Percentiles rank a stretch among this genome's conserved stretches.
Conservation (phyloP, 148 eudicot species). For the Vaccinium corymbosum region DNA sequence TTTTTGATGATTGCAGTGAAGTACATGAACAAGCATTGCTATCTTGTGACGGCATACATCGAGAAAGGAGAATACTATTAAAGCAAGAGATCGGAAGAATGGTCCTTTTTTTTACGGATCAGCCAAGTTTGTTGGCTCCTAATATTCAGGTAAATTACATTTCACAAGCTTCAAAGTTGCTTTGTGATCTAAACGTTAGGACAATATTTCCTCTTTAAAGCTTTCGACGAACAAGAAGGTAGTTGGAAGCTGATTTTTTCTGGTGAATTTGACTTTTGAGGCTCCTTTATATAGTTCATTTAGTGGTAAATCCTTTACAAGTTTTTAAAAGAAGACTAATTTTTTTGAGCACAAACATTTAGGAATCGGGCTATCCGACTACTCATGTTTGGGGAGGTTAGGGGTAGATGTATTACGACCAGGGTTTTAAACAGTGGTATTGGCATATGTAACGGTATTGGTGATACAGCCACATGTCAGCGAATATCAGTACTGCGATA, state of each 20-base stretch:
- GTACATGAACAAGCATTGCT: slow-evolving; percentile 90
- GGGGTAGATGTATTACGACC: not conserved
- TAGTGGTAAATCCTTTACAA: not conserved
- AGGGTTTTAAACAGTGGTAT: no score
- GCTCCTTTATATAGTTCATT: not conserved
- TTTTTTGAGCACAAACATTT: not conserved
- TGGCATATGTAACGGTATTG: no score
- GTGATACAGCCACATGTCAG: no score
- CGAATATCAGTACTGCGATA: no score
- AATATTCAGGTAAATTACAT: slow-evolving; percentile 73
- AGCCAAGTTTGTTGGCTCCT: slow-evolving; percentile 96
- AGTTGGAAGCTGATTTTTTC: not conserved
- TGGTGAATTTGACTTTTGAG: not conserved
- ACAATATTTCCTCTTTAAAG: not conserved
- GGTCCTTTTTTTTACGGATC: slow-evolving; percentile 96
- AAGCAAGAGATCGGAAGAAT: slow-evolving; percentile 98
- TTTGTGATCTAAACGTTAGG: not conserved
- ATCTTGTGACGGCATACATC: slow-evolving; percentile 88
- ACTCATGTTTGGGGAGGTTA: not conserved
- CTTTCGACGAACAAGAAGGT: not conserved
- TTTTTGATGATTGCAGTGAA: slow-evolving; percentile 55
- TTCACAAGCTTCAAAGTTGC: not conserved
- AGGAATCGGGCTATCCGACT: not conserved
- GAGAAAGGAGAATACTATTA: slow-evolving; percentile 80
- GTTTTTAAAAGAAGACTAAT: not conserved